phyloP scores from a whole-genome alignment of 805 yeast genomes.

The Phaffomyces antillensis region DNA sequence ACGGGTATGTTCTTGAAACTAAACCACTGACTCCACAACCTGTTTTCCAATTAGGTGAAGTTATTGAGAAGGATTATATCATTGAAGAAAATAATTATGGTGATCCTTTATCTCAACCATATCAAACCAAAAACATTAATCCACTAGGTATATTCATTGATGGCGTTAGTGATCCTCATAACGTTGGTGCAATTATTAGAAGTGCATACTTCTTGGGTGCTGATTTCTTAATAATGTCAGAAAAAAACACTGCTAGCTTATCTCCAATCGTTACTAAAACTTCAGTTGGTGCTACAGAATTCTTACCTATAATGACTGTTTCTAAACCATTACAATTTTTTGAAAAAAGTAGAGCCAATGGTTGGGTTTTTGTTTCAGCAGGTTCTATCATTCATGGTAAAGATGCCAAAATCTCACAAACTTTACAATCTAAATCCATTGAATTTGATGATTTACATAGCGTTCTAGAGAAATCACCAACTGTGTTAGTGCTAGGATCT shows the following conservation, averaged over 20 bases:
- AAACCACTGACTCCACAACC: constrained; percentile 38
- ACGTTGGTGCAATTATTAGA: constrained; percentile 76
- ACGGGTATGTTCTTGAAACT: constrained; percentile 70
- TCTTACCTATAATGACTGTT: constrained; percentile 51
- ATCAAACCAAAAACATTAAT: constrained; percentile 22
- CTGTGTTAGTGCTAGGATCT: constrained; percentile 70
- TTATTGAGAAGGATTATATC: constrained; percentile 11
- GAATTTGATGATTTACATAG: constrained; percentile 36
- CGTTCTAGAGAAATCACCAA: constrained; percentile 45
- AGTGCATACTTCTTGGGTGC: constrained; percentile 79
- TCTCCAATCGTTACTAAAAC: constrained; percentile 77
- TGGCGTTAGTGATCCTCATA: constrained; percentile 80
- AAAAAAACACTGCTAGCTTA: constrained; percentile 62
- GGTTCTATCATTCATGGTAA: constrained; percentile 34
- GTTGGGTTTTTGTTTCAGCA: constrained; percentile 71
- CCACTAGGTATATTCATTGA: constrained; percentile 76
- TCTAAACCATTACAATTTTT: constrained; percentile 58
- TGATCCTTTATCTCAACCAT: constrained; percentile 15
- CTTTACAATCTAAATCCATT: constrained; percentile 29
- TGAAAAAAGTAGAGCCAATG: constrained; percentile 41
- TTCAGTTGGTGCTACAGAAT: constrained; percentile 79
- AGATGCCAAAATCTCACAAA: constrained; percentile 21
- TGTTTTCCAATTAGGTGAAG: constrained; percentile 20
- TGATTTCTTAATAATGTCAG: constrained; percentile 68
- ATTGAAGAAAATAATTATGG: constrained; percentile 23